Conservation (phyloP, 2,329 filamentous ascomycete species). For the Westerdykella aurantiaca region DNA sequence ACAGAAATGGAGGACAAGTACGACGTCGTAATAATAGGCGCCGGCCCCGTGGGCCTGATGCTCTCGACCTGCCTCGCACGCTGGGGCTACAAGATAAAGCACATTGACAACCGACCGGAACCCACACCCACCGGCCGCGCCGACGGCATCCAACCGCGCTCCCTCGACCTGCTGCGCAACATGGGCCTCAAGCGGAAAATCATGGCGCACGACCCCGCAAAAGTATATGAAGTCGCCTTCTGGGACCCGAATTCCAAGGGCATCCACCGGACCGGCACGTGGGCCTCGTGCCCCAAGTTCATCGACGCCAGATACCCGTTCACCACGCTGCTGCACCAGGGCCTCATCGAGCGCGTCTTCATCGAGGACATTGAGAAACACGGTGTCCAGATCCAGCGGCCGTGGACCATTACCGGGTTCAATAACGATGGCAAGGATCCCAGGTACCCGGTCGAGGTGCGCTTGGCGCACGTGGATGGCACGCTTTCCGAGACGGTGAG, state of each 20-base stretch:
- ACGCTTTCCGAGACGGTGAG: slow-evolving; percentile 59
- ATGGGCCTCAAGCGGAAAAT: slow-evolving; percentile 84
- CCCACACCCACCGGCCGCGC: slow-evolving; percentile 82
- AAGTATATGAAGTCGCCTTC: slow-evolving; percentile 68
- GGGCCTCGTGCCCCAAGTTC: slow-evolving; percentile 85
- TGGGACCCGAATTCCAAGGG: slow-evolving; percentile 56
- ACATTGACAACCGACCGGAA: slow-evolving; percentile 84
- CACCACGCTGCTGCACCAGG: slow-evolving; percentile 58
- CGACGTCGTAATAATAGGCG: slow-evolving; percentile 77
- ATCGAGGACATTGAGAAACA: slow-evolving; percentile 57
- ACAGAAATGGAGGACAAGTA: slow-evolving; percentile 44
- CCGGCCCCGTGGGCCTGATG: slow-evolving; percentile 81
- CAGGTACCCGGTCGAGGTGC: slow-evolving; percentile 75
- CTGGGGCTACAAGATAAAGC: slow-evolving; percentile 94
- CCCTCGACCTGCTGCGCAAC: slow-evolving; percentile 78
- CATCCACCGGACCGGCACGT: slow-evolving; percentile 59
- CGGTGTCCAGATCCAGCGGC: slow-evolving; percentile 51
- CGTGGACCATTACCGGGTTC: slow-evolving; percentile 59
- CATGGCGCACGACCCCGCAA: slow-evolving; percentile 81
- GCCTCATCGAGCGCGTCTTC: slow-evolving; percentile 57
- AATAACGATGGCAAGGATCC: slow-evolving; percentile 55
- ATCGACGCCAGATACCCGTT: slow-evolving; percentile 61
- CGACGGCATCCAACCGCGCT: slow-evolving; percentile 87
- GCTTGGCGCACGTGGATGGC: slow-evolving; percentile 70
- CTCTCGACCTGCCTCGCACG: slow-evolving; percentile 80